Evolutionary conservation across 768 basidiomycete genomes (phyloP).

Genomic region (Rossbeevera mucosa): DNA sequence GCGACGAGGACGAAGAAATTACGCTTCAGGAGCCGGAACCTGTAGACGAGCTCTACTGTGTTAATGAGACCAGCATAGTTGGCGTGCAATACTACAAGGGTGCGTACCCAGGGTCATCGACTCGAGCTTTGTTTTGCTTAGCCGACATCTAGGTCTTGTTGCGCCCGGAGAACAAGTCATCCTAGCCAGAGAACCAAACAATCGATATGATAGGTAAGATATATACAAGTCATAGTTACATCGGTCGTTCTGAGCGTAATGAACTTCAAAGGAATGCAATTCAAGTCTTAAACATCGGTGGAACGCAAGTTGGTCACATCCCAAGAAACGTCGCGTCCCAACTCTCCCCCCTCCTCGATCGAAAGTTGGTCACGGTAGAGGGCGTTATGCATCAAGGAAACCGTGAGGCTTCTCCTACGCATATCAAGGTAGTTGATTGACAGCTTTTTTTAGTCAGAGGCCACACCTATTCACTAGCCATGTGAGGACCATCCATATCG

Average conservation of each 20-base stretch:
- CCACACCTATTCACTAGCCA: constrained; percentile 50
- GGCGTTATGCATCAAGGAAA: constrained; percentile 67
- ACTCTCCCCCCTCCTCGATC: constrained; percentile 71
- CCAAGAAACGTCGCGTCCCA: constrained; percentile 53
- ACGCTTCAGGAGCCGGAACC: constrained; percentile 41
- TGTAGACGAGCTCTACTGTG: constrained; percentile 66
- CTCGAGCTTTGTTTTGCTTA: not conserved
- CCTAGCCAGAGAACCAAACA: constrained; percentile 61
- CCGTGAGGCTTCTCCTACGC: constrained; percentile 33
- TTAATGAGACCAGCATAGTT: constrained; percentile 58
- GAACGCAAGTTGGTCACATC: constrained; percentile 77
- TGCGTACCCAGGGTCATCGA: constrained; percentile 16
- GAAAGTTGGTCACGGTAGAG: constrained; percentile 59
- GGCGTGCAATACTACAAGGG: constrained; percentile 83
- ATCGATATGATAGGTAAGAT: constrained; percentile 60
- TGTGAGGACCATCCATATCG: constrained; percentile 40
- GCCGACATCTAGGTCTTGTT: constrained; percentile 57
- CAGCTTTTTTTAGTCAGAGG: constrained; percentile 35
- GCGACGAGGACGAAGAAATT: constrained; percentile 44
- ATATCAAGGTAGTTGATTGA: constrained; percentile 1
- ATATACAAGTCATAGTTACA: not conserved
- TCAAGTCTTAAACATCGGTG: constrained; percentile 74
- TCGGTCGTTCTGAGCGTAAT: not conserved
- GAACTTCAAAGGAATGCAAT: constrained; percentile 58
- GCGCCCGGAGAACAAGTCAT: constrained; percentile 74